phyloP scores from a whole-genome alignment of 2,329 filamentous ascomycete species.

The Venturia carpophila region DNA sequence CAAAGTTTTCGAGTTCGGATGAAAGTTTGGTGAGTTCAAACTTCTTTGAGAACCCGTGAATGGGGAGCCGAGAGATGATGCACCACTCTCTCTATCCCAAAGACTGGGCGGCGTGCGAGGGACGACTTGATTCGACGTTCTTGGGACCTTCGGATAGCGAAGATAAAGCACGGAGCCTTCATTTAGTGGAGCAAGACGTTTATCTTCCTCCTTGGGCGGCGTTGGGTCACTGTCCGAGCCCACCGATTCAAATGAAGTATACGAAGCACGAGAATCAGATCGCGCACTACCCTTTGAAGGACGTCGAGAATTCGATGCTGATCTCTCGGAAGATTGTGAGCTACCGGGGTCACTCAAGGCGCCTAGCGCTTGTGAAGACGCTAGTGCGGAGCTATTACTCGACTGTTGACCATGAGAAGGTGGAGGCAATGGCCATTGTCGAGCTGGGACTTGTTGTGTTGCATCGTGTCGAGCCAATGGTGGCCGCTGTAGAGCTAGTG shows the following conservation, averaged over 20 bases:
- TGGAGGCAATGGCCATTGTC: background rate
- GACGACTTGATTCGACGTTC: slow-evolving; percentile 40
- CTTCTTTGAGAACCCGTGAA: background rate
- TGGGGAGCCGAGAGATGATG: background rate
- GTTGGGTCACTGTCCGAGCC: slow-evolving; percentile 13
- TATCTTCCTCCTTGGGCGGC: slow-evolving; percentile 14
- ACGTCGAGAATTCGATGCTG: slow-evolving; percentile 5
- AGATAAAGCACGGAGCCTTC: slow-evolving; percentile 31
- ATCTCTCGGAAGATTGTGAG: slow-evolving; percentile 2
- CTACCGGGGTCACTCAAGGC: background rate
- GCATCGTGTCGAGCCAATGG: background rate
- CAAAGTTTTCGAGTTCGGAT: background rate
- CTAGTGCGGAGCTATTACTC: slow-evolving; percentile 5
- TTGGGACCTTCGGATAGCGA: slow-evolving; percentile 42
- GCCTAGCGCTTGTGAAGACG: slow-evolving; percentile 8
- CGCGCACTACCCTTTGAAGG: slow-evolving; percentile 10
- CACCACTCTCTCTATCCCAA: background rate
- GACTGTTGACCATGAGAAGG: background rate
- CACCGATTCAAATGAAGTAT: slow-evolving; percentile 14
- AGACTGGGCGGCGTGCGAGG: slow-evolving; percentile 28
- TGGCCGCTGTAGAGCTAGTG: background rate
- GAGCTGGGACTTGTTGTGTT: background rate
- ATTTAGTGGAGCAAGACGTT: background rate
- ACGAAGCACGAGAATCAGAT: slow-evolving; percentile 12
- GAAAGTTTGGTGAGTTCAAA: background rate